A percentile compares a stretch with the other conserved stretches of the same genome.
phyloP scores from a whole-genome alignment of 371 early-diverging fungal species.

The Mucor piriformis region DNA sequence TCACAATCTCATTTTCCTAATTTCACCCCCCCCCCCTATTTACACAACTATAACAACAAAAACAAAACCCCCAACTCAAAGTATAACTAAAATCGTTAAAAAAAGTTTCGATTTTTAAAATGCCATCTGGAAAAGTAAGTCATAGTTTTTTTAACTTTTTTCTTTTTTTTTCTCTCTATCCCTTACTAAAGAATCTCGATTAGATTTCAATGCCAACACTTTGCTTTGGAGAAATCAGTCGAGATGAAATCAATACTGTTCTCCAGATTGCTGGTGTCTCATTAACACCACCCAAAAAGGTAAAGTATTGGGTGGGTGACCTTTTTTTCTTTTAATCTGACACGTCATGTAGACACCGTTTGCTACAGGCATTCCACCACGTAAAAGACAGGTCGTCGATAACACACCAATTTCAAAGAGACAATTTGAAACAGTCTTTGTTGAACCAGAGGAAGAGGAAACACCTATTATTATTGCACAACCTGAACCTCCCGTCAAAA shows the following conservation, averaged over 20 bases:
- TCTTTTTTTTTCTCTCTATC: background rate
- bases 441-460: conserved; percentile 1
- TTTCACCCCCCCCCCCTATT: background rate
- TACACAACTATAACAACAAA: conserved; percentile 4
- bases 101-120: background rate
- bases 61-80: background rate
- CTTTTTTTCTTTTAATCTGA: background rate
- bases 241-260: conserved; percentile 63
- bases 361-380: conserved; percentile 36
- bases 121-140: conserved; percentile 31
- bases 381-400: conserved; percentile 16
- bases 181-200: conserved; percentile 21
- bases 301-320: conserved; percentile 1
- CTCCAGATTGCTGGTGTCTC: conserved; percentile 53
- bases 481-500: background rate
- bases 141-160: background rate
- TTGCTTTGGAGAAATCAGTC: conserved; percentile 61
- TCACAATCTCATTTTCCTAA: background rate
- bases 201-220: conserved; percentile 29
- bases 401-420: conserved; percentile 4
- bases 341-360: conserved; percentile 42
- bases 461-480: background rate
- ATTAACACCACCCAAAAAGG: conserved; percentile 45
- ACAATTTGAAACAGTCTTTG: conserved; percentile 2
- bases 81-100: background rate